phyloP scores from a whole-genome alignment of 257 asterid genomes.

The Fraxinus excelsior region DNA sequence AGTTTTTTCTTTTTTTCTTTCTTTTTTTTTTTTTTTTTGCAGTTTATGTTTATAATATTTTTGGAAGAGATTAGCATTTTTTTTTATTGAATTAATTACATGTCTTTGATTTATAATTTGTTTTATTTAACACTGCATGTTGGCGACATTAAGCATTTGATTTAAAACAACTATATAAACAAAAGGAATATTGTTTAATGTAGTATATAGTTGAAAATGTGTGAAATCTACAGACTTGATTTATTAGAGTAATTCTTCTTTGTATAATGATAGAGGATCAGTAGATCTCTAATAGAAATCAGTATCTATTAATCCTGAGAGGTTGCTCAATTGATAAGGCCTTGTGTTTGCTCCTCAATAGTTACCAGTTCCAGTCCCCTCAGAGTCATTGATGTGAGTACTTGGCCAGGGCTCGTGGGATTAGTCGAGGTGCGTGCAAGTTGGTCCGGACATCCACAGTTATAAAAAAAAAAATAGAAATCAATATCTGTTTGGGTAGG shows the following conservation, averaged over 20 bases:
- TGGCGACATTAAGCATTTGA: background rate
- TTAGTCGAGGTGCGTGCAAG: no score
- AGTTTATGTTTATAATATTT: background rate
- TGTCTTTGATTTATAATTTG: background rate
- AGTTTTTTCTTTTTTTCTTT: conserved; percentile 15
- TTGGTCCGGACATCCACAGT: no score
- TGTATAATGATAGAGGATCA: background rate
- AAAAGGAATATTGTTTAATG: background rate
- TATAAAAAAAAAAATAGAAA: no score
- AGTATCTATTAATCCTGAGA: no score
- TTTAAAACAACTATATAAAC: background rate
- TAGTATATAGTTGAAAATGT: background rate
- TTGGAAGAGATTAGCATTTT: background rate
- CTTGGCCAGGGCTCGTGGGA: no score
- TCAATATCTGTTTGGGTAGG: background rate
- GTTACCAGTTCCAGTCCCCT: no score
- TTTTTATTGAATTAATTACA: background rate
- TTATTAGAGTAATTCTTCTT: no score
- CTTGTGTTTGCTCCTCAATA: no score
- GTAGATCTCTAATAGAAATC: background rate
- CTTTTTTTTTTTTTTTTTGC: background rate
- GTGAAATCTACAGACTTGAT: background rate
- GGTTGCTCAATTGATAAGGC: no score
- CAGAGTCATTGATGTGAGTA: no score
- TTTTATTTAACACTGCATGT: background rate